Evolutionary conservation across 768 basidiomycete species (phyloP).

Genomic region (Trametes elegans): DNA sequence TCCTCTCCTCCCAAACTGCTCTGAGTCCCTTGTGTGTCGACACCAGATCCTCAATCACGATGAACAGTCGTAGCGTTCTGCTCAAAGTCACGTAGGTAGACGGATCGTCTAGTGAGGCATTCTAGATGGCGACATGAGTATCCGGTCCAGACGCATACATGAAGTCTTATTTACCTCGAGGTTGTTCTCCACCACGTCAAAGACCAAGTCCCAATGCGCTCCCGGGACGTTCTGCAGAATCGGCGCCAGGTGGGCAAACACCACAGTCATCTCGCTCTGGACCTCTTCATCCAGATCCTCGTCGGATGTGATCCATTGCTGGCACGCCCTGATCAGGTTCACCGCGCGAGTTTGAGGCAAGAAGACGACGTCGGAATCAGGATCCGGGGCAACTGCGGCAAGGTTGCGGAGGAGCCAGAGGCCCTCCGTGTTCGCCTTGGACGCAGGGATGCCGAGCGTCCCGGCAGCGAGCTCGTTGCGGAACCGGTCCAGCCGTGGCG

Average conservation of each 20-base stretch:
- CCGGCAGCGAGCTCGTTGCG: slow-evolving; percentile 90
- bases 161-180: slow-evolving; percentile 63
- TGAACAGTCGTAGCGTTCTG: slow-evolving; percentile 66
- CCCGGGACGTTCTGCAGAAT: slow-evolving; percentile 86
- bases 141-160: neutral
- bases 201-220: slow-evolving; percentile 90
- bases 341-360: slow-evolving; percentile 82
- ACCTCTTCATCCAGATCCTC: slow-evolving; percentile 73
- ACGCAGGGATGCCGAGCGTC: slow-evolving; percentile 61
- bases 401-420: slow-evolving; percentile 67
- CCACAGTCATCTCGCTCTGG: slow-evolving; percentile 70
- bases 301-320: slow-evolving; percentile 71
- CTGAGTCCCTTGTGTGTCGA: slow-evolving; percentile 71
- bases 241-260: slow-evolving; percentile 77
- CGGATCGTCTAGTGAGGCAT: slow-evolving; percentile 56
- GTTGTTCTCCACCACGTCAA: slow-evolving; percentile 84
- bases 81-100: slow-evolving; percentile 60
- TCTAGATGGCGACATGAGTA: slow-evolving; percentile 38
- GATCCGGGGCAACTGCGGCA: slow-evolving; percentile 68
- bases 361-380: slow-evolving; percentile 79
- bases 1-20: slow-evolving; percentile 63
- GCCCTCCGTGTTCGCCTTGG: slow-evolving; percentile 67
- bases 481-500: slow-evolving; percentile 70
- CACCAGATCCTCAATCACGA: slow-evolving; percentile 66
- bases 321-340: slow-evolving; percentile 81